Conservation (phyloP, 2,329 filamentous ascomycete species). For the Rosellinia necatrix region DNA sequence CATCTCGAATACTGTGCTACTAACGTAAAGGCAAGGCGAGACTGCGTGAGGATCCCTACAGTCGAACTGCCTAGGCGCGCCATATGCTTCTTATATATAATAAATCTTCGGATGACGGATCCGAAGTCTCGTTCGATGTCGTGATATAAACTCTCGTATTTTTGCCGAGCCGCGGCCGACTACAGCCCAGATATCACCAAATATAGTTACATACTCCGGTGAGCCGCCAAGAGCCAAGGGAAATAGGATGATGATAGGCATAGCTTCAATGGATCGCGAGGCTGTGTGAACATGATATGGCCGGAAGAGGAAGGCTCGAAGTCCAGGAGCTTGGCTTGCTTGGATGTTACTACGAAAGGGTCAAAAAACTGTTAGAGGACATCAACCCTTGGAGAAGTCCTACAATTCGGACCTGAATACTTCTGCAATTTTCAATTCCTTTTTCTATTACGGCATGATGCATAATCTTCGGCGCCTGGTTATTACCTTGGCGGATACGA, state of each 20-base stretch:
- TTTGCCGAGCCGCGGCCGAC: constrained; percentile 5
- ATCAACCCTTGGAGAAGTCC: constrained; percentile 14
- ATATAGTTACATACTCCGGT: constrained; percentile 13
- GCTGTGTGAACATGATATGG: constrained; percentile 11
- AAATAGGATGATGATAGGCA: constrained; percentile 22
- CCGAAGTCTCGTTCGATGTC: background rate
- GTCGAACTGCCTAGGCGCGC: background rate
- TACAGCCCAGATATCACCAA: constrained; percentile 12
- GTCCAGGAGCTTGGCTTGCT: background rate
- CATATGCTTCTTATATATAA: constrained; percentile 15
- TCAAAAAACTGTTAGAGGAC: background rate
- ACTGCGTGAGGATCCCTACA: background rate
- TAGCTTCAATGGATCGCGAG: background rate
- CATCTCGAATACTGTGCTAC: constrained; percentile 15
- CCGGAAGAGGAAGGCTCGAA: constrained; percentile 17
- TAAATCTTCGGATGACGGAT: background rate
- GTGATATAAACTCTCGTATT: background rate
- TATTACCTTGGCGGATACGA: background rate
- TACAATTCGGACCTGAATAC: constrained; percentile 9
- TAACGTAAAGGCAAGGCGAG: background rate
- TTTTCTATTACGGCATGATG: background rate
- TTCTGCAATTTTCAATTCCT: background rate
- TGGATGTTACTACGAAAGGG: background rate
- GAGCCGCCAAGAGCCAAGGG: constrained; percentile 8
- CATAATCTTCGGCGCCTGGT: background rate